phyloP scores from a whole-genome alignment of 1,284 basidiomycete species.

The Puccinia hordei region DNA sequence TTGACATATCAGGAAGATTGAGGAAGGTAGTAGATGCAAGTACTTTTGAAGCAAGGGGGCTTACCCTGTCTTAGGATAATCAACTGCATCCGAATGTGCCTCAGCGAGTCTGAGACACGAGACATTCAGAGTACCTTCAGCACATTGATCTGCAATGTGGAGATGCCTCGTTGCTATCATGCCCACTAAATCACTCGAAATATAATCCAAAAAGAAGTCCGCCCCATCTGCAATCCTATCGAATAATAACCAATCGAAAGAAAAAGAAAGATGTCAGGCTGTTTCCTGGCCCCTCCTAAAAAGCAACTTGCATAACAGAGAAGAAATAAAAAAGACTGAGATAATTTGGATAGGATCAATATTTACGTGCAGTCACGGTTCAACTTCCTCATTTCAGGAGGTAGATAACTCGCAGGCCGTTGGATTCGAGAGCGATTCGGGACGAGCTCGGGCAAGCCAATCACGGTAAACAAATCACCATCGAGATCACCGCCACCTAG shows the following conservation, averaged over 20 bases:
- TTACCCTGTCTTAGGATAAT: conserved; percentile 52
- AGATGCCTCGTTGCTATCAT: conserved; percentile 67
- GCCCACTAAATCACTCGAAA: conserved; percentile 67
- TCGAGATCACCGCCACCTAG: conserved; percentile 75
- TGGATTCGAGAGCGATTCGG: conserved; percentile 60
- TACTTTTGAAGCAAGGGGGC: not conserved
- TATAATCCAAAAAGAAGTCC: conserved; percentile 73
- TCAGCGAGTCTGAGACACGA: conserved; percentile 69
- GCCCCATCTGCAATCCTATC: conserved; percentile 68
- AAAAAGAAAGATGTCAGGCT: not conserved
- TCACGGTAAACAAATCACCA: conserved; percentile 66
- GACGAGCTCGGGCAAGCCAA: conserved; percentile 63
- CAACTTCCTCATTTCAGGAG: conserved; percentile 64
- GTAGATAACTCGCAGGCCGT: conserved; percentile 65
- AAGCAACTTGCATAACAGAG: no score
- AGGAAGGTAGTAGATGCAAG: not conserved
- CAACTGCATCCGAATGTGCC: conserved; percentile 69
- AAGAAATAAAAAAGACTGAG: no score
- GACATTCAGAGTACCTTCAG: conserved; percentile 65
- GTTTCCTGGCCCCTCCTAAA: not conserved
- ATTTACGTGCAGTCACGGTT: conserved; percentile 64
- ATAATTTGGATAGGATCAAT: no score
- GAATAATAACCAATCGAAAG: not conserved
- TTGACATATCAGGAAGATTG: not conserved
- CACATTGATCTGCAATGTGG: conserved; percentile 70